phyloP scores from a whole-genome alignment of 2,329 filamentous ascomycete species.

The Chrysosphaeria jannelii region DNA sequence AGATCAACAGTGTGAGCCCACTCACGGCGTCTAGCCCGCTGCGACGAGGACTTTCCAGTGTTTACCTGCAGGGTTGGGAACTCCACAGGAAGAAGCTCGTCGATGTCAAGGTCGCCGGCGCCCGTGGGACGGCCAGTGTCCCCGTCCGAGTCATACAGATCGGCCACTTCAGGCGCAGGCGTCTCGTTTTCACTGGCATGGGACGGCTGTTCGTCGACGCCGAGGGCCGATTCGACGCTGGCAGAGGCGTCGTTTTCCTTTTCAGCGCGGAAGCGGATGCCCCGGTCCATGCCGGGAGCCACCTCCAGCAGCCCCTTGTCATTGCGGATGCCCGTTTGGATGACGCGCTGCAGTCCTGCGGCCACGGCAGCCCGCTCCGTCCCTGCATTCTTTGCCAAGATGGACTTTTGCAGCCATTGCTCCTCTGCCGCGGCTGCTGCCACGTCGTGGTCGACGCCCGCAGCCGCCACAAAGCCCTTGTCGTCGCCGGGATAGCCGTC shows the following conservation, averaged over 20 bases:
- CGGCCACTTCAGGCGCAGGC: constrained; percentile 6
- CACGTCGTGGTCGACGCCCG: constrained; percentile 54
- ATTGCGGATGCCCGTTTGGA: constrained; percentile 56
- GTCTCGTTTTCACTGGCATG: constrained; percentile 30
- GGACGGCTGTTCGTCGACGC: constrained; percentile 15
- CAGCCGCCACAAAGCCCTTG: not conserved
- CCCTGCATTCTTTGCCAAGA: constrained; percentile 8
- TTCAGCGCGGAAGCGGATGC: constrained; percentile 31
- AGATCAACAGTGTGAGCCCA: constrained; percentile 99
- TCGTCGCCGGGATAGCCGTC: constrained; percentile 46
- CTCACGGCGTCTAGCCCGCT: constrained; percentile 47
- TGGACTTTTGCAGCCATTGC: constrained; percentile 13
- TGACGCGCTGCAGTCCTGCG: constrained; percentile 28
- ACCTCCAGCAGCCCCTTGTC: constrained; percentile 47
- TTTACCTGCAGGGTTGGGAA: constrained; percentile 76
- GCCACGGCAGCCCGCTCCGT: constrained; percentile 3
- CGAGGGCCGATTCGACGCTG: no score
- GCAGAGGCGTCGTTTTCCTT: no score
- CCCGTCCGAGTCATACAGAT: constrained; percentile 11
- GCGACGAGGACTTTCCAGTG: no score
- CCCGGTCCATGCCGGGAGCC: constrained; percentile 55
- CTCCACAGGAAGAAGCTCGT: constrained; percentile 66
- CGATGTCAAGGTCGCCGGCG: constrained; percentile 28
- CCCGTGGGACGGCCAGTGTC: no score
- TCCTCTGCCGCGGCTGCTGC: constrained; percentile 54